Conservation (phyloP, 1,139 yeast species). For the Kodamaea derodonti region DNA sequence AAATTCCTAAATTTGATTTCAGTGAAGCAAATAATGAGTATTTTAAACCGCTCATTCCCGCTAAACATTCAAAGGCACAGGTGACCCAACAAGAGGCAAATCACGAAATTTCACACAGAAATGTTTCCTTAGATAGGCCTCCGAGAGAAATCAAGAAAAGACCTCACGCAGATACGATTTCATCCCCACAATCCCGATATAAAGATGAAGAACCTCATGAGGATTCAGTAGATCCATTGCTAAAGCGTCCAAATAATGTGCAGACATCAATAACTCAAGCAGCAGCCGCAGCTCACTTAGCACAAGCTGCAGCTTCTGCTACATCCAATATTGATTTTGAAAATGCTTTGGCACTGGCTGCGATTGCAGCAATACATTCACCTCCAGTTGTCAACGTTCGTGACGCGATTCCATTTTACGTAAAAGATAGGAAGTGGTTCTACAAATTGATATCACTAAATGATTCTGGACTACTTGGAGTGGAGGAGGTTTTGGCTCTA, state of each 20-base stretch:
- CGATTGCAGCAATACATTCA: constrained; percentile 34
- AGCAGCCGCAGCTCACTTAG: constrained; percentile 5
- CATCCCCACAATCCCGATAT: constrained; percentile 7
- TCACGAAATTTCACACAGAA: neutral
- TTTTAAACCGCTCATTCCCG: constrained; percentile 25
- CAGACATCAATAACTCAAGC: neutral
- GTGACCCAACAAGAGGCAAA: neutral
- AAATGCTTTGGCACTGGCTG: constrained; percentile 29
- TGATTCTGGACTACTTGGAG: constrained; percentile 26
- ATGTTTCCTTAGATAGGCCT: neutral
- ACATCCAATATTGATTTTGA: constrained; percentile 23
- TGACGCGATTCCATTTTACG: constrained; percentile 26
- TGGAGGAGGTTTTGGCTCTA: constrained; percentile 32
- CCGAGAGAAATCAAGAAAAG: constrained; percentile 14
- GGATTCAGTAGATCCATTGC: constrained; percentile 29
- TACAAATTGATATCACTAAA: constrained; percentile 30
- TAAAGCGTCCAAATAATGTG: constrained; percentile 20
- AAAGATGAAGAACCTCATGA: constrained; percentile 12
- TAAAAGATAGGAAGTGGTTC: constrained; percentile 42
- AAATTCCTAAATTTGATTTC: constrained; percentile 34
- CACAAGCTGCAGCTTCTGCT: constrained; percentile 7
- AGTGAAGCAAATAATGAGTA: constrained; percentile 30
- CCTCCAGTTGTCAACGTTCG: constrained; percentile 26
- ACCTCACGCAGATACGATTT: constrained; percentile 10
- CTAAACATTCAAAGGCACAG: constrained; percentile 14